A percentile compares a stretch with the other conserved stretches of the same genome.
Conservation (phyloP, 192 early-diverging fungal species). For the Neocallimastix lanati region DNA sequence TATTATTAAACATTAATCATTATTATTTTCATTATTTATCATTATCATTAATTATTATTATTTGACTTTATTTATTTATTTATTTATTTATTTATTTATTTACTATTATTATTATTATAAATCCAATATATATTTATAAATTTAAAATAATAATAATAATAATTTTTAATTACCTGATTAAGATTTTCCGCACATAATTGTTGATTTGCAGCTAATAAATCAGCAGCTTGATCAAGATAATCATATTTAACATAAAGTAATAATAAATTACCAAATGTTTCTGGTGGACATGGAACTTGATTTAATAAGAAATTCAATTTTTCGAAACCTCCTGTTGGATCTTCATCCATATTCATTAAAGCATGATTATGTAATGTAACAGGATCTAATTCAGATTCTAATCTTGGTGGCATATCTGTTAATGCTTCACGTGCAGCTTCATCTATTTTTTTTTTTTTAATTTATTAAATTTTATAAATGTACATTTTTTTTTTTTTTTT, state of each 20-base stretch:
- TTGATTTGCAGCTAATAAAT: constrained; percentile 33
- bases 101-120: too few species aligned
- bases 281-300: constrained; percentile 30
- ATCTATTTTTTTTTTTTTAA: too few species aligned
- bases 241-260: constrained; percentile 41
- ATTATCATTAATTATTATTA: too few species aligned
- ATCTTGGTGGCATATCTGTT: constrained; percentile 44
- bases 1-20: too few species aligned
- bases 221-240: constrained; percentile 33
- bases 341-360: constrained; percentile 41
- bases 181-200: constrained; percentile 7
- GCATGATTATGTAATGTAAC: constrained; percentile 43
- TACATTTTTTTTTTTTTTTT: too few species aligned
- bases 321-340: constrained; percentile 36
- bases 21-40: too few species aligned
- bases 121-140: too few species aligned
- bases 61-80: too few species aligned
- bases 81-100: too few species aligned
- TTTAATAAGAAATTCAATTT: constrained; percentile 39
- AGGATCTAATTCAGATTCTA: constrained; percentile 39
- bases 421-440: constrained; percentile 42
- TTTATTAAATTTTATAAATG: too few species aligned
- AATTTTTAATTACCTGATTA: constrained; percentile 12
- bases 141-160: too few species aligned
- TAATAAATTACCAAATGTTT: constrained; percentile 40